A percentile compares a stretch with the other conserved stretches of the same genome.
Conservation (phyloP, 2,329 filamentous ascomycete genomes). For the Chaetomiaceae sp. region DNA sequence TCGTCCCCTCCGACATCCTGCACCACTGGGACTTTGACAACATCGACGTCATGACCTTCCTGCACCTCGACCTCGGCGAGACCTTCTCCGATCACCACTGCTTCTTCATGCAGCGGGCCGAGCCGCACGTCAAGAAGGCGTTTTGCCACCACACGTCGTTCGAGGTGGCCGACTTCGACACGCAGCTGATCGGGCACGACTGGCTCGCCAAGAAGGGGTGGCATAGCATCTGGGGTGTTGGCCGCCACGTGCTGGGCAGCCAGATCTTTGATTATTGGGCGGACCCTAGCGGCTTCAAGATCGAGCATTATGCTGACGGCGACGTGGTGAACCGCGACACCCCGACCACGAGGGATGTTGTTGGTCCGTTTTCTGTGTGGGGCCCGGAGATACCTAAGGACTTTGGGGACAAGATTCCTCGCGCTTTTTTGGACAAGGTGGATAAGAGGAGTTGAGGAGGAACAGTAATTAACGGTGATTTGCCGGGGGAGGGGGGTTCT, state of each 20-base stretch:
- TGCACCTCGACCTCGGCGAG: slow-evolving; percentile 46
- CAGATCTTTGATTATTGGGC: slow-evolving; percentile 59
- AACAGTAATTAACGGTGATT: no score
- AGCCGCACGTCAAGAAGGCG: background rate
- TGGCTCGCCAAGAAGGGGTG: slow-evolving; percentile 52
- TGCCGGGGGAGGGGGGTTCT: no score
- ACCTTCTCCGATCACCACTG: slow-evolving; percentile 48
- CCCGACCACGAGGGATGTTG: background rate
- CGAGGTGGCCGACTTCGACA: slow-evolving; percentile 58
- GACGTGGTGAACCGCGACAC: background rate
- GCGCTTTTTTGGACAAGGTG: background rate
- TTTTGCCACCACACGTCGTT: slow-evolving; percentile 47
- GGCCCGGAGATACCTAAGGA: background rate
- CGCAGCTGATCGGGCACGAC: slow-evolving; percentile 54
- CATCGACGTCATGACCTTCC: slow-evolving; percentile 32
- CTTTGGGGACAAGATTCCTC: background rate
- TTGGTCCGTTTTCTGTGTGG: background rate
- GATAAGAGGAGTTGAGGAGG: no score
- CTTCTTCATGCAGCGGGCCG: slow-evolving; percentile 40
- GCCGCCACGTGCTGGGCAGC: slow-evolving; percentile 53
- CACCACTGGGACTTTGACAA: slow-evolving; percentile 10
- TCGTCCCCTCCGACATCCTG: slow-evolving; percentile 27
- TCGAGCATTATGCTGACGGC: background rate
- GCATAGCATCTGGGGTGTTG: slow-evolving; percentile 55
- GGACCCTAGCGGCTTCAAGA: background rate